phyloP scores from a whole-genome alignment of 108 stramenopile species.

The Nitzschia palea region DNA sequence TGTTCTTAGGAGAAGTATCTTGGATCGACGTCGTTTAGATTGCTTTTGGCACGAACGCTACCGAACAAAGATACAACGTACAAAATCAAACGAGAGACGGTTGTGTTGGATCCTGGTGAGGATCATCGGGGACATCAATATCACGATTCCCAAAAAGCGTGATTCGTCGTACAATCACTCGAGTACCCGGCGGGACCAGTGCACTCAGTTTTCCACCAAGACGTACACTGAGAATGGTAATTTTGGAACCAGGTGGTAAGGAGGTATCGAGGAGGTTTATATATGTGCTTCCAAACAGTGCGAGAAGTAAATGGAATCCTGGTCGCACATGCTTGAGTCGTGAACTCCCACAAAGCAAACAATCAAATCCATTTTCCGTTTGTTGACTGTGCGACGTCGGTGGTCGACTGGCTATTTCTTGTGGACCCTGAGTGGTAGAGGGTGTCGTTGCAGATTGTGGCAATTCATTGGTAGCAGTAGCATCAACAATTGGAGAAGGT shows the following conservation, averaged over 20 bases:
- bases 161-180: conserved; percentile 6
- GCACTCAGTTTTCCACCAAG: background rate
- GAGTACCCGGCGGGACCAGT: conserved; percentile 3
- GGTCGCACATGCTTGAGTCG: background rate
- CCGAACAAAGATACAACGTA: conserved; percentile 3
- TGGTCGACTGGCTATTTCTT: no score
- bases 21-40: conserved; percentile 3
- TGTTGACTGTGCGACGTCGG: background rate
- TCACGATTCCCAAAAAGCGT: conserved; percentile 5
- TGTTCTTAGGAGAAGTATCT: background rate
- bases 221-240: background rate
- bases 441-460: background rate
- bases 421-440: background rate
- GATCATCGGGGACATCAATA: background rate
- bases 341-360: background rate
- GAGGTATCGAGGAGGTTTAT: background rate
- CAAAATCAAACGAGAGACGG: background rate
- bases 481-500: background rate
- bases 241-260: conserved; percentile 8
- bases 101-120: background rate
- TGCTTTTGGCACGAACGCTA: background rate
- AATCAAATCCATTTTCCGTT: background rate
- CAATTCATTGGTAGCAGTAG: background rate
- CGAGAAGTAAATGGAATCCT: background rate
- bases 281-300: conserved; percentile 4